Evolutionary conservation across 306 rosid species (phyloP), one percentile per base, ranked within the genome.

Genomic region (Ormosia semicastrata): DNA sequence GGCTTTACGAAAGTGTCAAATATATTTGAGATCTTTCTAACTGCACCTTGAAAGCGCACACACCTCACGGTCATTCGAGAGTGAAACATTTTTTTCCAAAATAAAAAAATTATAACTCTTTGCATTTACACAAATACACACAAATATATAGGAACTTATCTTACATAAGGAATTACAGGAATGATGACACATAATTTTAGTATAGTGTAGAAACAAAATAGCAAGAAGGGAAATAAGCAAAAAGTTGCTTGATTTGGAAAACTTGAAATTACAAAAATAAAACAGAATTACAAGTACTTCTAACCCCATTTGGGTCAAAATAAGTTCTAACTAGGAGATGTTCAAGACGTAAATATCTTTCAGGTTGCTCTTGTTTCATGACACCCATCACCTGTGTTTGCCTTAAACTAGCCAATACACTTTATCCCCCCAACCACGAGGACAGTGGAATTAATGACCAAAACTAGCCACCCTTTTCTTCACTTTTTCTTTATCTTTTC

Each of bases 331-430:
- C 99, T 47, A 93, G 93, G 39, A 96, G 97, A 86, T 96, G 99
- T 80, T 96, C 99, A 81, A 96, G 98, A 15, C 98, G 98, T 91
- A 96, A 81, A 89, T 93, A 96, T 90, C 99, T 91, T 85, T 96
- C 99, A 17, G 99, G 92, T 79, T 96, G 99, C 83, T 96, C 99
- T 83, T 96, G 98, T 89, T 96, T 96, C 99, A 96, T 91, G 67
- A 96, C 98, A 79, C 99, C 99, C 99, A 96, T 96, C 58, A 94
- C 99, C 80, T 96, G 99, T 73, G 99, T 96, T 80, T 96, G 97
- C 79, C 98, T 89, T 49, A 96, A 83, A 76, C 93, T 96, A 52
- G 99, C 86, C 62, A 46, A 76, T n/a, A 15, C 33, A 60, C 60
- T 18, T n/a, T 44, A 78, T 24, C 56, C 11, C 47, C 12, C 24